phyloP scores from a whole-genome alignment of 495 filamentous ascomycete genomes.

The Tuber indicum region DNA sequence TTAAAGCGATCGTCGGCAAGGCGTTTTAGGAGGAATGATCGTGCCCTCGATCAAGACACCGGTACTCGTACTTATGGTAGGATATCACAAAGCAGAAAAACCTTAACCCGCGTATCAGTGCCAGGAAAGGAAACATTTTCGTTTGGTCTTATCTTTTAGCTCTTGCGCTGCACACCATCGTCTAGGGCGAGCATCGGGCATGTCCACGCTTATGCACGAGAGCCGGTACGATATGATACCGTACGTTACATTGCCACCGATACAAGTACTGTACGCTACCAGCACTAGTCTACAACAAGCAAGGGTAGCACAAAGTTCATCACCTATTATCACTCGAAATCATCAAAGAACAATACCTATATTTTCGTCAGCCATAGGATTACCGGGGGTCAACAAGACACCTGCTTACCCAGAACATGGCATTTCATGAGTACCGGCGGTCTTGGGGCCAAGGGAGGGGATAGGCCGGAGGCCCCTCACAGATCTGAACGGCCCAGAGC shows the following conservation, averaged over 20 bases:
- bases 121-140: neutral
- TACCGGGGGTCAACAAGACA: neutral
- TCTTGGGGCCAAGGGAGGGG: neutral
- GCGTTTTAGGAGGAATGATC: neutral
- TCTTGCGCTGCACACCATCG: neutral
- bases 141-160: neutral
- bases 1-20: neutral
- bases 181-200: neutral
- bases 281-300: neutral
- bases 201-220: neutral
- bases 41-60: neutral
- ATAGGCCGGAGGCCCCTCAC: neutral
- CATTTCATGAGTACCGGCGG: neutral
- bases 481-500: neutral
- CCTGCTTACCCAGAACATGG: neutral
- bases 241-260: no score
- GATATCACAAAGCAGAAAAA: neutral
- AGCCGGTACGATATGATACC: neutral
- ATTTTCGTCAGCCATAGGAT: neutral
- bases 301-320: neutral
- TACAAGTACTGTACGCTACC: no score
- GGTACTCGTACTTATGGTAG: neutral
- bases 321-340: neutral
- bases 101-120: neutral
- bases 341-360: neutral